Evolutionary conservation across 169 alveolate genomes (phyloP).

Genomic region (Cryptosporidium felis): DNA sequence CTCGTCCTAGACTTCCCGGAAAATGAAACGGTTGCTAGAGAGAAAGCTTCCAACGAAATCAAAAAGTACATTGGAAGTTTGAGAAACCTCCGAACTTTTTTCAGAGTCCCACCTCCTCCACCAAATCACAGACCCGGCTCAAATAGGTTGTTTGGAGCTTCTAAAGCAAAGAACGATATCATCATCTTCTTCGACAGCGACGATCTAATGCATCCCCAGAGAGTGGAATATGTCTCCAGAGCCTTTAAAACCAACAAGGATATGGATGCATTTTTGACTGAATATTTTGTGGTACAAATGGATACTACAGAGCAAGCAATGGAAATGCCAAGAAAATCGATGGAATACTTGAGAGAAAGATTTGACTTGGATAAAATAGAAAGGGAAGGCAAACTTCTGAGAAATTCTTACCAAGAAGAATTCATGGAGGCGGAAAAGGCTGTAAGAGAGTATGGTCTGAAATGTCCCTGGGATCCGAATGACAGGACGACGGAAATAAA

Average conservation of each 20-base stretch:
- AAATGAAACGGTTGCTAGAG: neutral
- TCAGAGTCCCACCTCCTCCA: conserved; percentile 61
- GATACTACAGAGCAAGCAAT: conserved; percentile 27
- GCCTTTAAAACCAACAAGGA: conserved; percentile 35
- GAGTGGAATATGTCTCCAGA: conserved; percentile 57
- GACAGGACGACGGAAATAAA: conserved; percentile 27
- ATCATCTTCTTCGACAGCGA: conserved; percentile 63
- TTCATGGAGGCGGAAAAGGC: conserved; percentile 40
- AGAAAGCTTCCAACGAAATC: neutral
- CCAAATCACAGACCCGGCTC: conserved; percentile 60
- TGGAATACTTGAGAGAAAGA: neutral
- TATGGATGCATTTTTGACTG: conserved; percentile 61
- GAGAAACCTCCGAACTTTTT: conserved; percentile 35
- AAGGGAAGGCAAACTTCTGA: neutral
- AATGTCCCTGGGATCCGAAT: conserved; percentile 65
- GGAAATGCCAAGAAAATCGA: conserved; percentile 53
- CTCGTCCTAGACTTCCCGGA: conserved; percentile 53
- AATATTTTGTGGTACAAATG: conserved; percentile 37
- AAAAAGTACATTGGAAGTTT: conserved; percentile 17
- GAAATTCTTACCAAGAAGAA: conserved; percentile 21
- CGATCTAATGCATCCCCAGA: conserved; percentile 64
- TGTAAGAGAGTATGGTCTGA: conserved; percentile 9
- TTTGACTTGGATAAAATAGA: conserved; percentile 44
- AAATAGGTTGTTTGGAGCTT: conserved; percentile 56
- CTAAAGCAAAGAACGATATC: conserved; percentile 41